Evolutionary conservation across 768 basidiomycete genomes (phyloP), one percentile per base, ranked within the genome.

Genomic region (Auriscalpium orientale): DNA sequence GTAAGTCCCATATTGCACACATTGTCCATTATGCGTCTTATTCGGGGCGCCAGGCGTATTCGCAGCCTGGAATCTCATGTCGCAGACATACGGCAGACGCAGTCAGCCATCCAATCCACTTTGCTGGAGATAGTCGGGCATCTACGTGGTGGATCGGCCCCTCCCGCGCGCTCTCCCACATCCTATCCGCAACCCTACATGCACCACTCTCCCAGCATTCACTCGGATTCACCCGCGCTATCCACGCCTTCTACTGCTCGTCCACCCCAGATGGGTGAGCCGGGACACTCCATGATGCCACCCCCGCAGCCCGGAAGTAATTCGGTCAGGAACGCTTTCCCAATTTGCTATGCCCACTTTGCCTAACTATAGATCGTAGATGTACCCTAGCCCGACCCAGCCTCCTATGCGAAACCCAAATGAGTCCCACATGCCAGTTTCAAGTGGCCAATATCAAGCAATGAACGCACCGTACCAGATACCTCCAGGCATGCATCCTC

Each of bases 1-100:
- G 91, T 93, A 68, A 71, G 89, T 76, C 20, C 46, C 58, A 16
- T 33, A 20, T 4, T 46, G 40, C 49, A 55, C 44, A 22, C 12
- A 53, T 12, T 33, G 51, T n/a, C 9, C 45, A 40, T 50, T 2
- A 28, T 40, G 33, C 21, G 10, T n/a, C 49, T 46, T 43, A 50
- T 21, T 61, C 20, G 44, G 28, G 34, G 48, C 50, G 18, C 20
- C 66, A 95, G 94, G 69, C 91, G 94, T 50, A 95, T 97, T 60
- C 84, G 91, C 64, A 91, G 84, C 66, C 80, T 97, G 54, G 94
- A 97, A 71, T 62, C 79, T 28, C 90, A 91, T 70, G 93, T 95
- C 53, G 80, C 87, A 46, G 90, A 92, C 51, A 90, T 91, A 65
- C 83, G 84, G 54, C 77, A 80, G 54, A 79, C 83, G 0, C 89